Evolutionary conservation across 176 grass and related monocot species (phyloP), one percentile per base, ranked within the genome.

Genomic region (Hyparrhenia diplandra): DNA sequence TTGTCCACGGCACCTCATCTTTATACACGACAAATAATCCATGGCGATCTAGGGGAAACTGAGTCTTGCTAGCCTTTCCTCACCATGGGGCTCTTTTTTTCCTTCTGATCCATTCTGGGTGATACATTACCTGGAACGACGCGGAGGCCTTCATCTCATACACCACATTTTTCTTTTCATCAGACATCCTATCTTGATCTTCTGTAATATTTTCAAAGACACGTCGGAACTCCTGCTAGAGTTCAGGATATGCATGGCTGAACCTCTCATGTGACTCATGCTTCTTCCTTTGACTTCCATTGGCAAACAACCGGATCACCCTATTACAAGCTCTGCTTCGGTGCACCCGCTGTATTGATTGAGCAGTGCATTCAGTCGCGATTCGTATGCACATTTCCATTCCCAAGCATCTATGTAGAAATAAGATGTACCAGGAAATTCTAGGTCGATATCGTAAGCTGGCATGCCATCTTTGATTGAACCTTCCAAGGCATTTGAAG

Each of bases 61-160:
- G 31, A 98, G 90, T 72, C 84, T 83, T 34, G 84, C 61, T 0
- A 78, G 70, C 40, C 69, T 87, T 62, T 31, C 70, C 34, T 85
- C 57, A 5, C 64, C 71, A 67, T 98, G 82, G 25, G 36, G 71
- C 32, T 85, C 75, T 5, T 75, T 82, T 54, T 83, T 79, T 34
- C 31, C 76, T 4, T 32, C 52, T 55, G 20, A 87, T 43, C 90
- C 92, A 94, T 23, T 84, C 84, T 18, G 86, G 84, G 74, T 94
- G 90, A 77, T 98, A 94, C 8, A 90, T 94, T 42, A 98, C 90
- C 64, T 93, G 92, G 81, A 94, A 98, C 95, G 92, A 98, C 20
- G 92, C 92, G 2, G 95, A 94, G 20, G 90, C 86, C 82, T 85
- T 98, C 84, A 43, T 85, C 81, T 94, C 95, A 30, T 89, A 97